Percentiles rank a stretch among this genome's conserved stretches.
These are phyloP conservation scores for Eimeria maxima DNA, from an alignment of 169 alveolate genomes.

Conservation along the genomic window DNA sequence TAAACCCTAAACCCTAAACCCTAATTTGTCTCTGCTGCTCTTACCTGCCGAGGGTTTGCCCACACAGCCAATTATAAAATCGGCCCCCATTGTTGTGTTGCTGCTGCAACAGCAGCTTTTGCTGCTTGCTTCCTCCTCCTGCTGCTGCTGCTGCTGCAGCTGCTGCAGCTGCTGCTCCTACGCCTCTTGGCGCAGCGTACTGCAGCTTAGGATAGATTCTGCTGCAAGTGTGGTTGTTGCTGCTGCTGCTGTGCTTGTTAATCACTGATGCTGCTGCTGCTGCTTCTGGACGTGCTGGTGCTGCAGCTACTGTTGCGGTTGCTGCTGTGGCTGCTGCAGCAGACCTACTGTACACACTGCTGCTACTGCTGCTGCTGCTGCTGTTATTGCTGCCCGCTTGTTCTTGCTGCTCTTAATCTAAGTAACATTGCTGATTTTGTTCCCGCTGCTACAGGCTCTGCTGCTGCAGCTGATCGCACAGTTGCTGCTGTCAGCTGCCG, in stretches of 20 bases:
- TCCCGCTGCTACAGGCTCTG: not conserved
- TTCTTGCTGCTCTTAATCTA: constrained; percentile 10
- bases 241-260: not conserved
- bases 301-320: not conserved
- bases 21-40: not conserved
- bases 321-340: constrained; percentile 15
- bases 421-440: not conserved
- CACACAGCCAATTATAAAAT: constrained; percentile 89
- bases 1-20: constrained; percentile 39
- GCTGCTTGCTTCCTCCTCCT: not conserved
- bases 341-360: not conserved
- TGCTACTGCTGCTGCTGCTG: constrained; percentile 42
- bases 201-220: too few species aligned
- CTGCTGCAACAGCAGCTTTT: not conserved
- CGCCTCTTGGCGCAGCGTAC: too few species aligned
- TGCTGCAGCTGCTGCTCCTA: not conserved
- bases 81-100: constrained; percentile 83
- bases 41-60: constrained; percentile 89
- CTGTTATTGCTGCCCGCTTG: not conserved
- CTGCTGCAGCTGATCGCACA: constrained; percentile 5
- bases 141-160: not conserved
- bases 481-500: constrained; percentile 1
- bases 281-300: not conserved
- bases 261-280: not conserved
- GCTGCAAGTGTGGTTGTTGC: not conserved